phyloP scores from a whole-genome alignment of 2,329 filamentous ascomycete genomes.

The Monilinia laxa region DNA sequence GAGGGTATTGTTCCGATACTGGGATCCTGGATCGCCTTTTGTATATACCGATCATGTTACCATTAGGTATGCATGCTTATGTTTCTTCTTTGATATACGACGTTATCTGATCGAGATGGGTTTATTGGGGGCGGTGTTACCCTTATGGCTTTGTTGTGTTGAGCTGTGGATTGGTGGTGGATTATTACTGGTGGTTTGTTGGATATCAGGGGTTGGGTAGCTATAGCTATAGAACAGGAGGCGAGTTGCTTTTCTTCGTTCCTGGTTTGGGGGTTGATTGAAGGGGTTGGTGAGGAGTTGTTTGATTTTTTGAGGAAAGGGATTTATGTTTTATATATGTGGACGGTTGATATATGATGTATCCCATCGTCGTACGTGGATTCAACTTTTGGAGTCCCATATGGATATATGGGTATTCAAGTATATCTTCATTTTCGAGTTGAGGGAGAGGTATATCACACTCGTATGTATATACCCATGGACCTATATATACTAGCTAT shows the following conservation, averaged over 20 bases:
- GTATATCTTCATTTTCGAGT: conserved; percentile 8
- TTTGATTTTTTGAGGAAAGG: neutral
- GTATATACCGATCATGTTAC: conserved; percentile 13
- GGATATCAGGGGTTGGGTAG: too few species aligned
- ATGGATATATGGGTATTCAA: neutral
- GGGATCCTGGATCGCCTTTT: conserved; percentile 4
- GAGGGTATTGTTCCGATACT: neutral
- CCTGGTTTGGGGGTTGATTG: neutral
- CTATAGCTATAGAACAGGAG: too few species aligned
- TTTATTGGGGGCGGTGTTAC: neutral
- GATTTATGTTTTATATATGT: too few species aligned
- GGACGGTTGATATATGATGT: too few species aligned
- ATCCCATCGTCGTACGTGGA: neutral
- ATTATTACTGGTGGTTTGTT: neutral
- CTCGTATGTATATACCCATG: too few species aligned
- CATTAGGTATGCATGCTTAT: neutral
- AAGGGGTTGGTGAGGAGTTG: neutral
- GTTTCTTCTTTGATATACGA: neutral
- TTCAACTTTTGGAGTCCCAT: neutral
- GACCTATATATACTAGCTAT: too few species aligned
- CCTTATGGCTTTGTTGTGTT: neutral
- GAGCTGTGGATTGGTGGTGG: neutral
- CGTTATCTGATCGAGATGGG: conserved; percentile 8
- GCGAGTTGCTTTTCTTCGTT: neutral
- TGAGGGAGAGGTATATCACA: too few species aligned